Conservation (phyloP, 2,329 filamentous ascomycete species). For the Niveomyces coronatus region DNA sequence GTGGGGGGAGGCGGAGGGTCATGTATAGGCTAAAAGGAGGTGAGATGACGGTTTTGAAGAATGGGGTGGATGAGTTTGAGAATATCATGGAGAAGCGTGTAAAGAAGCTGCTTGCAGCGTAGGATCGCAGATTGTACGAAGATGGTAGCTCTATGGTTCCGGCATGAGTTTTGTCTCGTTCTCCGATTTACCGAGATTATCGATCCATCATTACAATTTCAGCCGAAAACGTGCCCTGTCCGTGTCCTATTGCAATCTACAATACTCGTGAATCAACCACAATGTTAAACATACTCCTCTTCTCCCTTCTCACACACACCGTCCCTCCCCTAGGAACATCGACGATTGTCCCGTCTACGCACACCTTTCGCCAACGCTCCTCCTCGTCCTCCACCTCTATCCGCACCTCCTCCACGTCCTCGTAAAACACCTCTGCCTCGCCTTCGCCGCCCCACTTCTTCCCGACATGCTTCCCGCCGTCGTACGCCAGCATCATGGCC, state of each 20-base stretch:
- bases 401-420: constrained; percentile 54
- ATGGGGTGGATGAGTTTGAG: constrained; percentile 58
- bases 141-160: too few species aligned
- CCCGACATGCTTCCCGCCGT: constrained; percentile 43
- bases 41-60: constrained; percentile 42
- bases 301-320: constrained; percentile 50
- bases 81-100: constrained; percentile 50
- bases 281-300: constrained; percentile 31
- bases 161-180: too few species aligned
- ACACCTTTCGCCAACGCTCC: constrained; percentile 72
- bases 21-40: constrained; percentile 53
- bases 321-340: constrained; percentile 59
- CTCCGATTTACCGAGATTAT: too few species aligned
- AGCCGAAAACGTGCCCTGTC: too few species aligned
- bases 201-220: too few species aligned
- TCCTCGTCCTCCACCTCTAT: constrained; percentile 60
- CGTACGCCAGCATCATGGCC: constrained; percentile 60
- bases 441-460: constrained; percentile 40
- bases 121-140: too few species aligned
- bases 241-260: too few species aligned
- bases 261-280: constrained; percentile 26
- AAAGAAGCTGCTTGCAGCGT: constrained; percentile 26
- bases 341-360: constrained; percentile 86
- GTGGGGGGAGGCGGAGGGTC: constrained; percentile 35
- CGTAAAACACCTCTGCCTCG: constrained; percentile 60